Base-by-base conservation (phyloP, 345 rosid species). In the Microthlaspi erraticum region DNA sequence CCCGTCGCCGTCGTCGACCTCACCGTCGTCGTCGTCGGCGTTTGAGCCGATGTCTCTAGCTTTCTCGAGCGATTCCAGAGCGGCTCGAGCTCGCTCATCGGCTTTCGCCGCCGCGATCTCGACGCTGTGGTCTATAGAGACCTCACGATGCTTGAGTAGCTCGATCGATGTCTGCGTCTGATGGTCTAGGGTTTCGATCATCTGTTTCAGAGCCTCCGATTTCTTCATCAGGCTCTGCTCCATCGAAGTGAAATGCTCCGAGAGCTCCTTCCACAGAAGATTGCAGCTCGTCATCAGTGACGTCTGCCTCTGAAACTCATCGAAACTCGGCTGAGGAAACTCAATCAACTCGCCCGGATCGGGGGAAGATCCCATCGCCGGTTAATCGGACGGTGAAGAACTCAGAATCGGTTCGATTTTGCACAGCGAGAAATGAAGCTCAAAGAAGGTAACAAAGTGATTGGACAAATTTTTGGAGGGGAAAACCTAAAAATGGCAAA, bases 261-360 rank as follows among this genome's bases (percentile, higher is more conserved):
- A 92, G 61, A 92, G 98, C 79, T 90, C 98, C 66, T 88, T 88
- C 98, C 98, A 92, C 33, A 89, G 89, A 33, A 92, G 92, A 42
- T 90, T 89, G 66, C 98, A 92, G 86, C 92, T 86, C 34, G 91
- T 86, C 98, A 92, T 92, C 39, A 92, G 80, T 2, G 98, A 88
- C 51, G 98, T 80, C 67, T 92, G 98, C 52, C 83, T 80, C 84
- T 90, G 96, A 80, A 92, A 92, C 71, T 92, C 96, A 38, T 85
- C 91, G 80, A 89, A 92, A 66, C 86, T 82, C 71, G 94, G 92
- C 73, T 68, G 89, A 80, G 86, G 41, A 63, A 68, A 80, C 85
- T 83, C 89, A 17, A 77, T 68, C 52, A 84, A 74, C 84, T 78
- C 95, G 71, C 91, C 96, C 0, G 95, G 96, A 88, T 92, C 87